These are phyloP conservation scores for Trichoderma erinaceum DNA, from an alignment of 495 filamentous ascomycete species.

Conservation along the genomic window DNA sequence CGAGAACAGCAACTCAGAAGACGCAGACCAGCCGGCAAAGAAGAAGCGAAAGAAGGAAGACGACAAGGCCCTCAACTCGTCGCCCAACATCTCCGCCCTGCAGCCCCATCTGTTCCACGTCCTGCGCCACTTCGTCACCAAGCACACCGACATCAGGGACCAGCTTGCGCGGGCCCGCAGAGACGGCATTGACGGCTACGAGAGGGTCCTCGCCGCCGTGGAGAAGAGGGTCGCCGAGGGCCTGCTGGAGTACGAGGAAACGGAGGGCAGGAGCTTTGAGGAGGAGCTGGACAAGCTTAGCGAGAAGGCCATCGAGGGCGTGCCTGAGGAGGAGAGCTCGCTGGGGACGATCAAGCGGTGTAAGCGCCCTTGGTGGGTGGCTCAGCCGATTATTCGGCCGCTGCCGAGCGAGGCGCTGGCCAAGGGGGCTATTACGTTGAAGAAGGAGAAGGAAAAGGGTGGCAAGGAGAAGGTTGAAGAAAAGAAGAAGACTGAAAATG, in stretches of 20 bases:
- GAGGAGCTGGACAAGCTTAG: conserved; percentile 26
- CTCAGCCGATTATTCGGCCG: conserved; percentile 83
- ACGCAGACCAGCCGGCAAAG: conserved; percentile 34
- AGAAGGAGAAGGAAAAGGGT: conserved; percentile 38
- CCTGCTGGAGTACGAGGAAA: conserved; percentile 60
- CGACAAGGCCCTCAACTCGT: conserved; percentile 43
- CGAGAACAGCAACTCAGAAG: conserved; percentile 23
- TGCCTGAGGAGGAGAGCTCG: conserved; percentile 42
- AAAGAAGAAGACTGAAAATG: neutral
- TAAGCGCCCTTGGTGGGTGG: conserved; percentile 82
- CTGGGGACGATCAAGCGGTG: conserved; percentile 62
- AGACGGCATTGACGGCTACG: conserved; percentile 64
- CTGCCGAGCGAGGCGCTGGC: conserved; percentile 82
- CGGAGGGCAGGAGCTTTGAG: conserved; percentile 50
- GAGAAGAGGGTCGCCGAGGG: conserved; percentile 68
- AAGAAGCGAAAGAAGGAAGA: conserved; percentile 58
- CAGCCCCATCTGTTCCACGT: conserved; percentile 93
- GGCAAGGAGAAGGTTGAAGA: neutral
- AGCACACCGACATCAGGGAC: conserved; percentile 75
- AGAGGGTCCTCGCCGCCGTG: conserved; percentile 51
- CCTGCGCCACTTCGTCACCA: conserved; percentile 69
- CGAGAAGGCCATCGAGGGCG: conserved; percentile 20
- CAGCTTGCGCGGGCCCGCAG: conserved; percentile 59
- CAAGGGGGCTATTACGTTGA: conserved; percentile 67
- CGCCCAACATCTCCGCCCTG: conserved; percentile 74